phyloP scores from a whole-genome alignment of 805 yeast species.

The Komagataella populi region DNA sequence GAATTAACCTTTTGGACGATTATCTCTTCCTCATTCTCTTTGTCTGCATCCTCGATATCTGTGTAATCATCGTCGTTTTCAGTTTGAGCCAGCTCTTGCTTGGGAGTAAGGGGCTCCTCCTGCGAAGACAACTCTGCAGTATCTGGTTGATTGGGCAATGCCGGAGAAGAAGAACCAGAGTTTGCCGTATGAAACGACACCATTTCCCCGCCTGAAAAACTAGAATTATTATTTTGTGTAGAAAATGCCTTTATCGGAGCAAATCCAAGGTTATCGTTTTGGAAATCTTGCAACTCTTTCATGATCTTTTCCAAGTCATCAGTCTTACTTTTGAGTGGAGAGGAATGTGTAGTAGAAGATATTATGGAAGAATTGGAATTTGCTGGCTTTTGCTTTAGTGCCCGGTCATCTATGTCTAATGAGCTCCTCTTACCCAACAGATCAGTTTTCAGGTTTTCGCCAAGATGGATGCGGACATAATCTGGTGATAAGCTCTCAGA shows the following conservation, averaged over 20 bases:
- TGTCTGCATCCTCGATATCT: constrained; percentile 3
- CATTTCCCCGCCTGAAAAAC: not conserved
- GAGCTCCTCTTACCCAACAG: not conserved
- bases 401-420: not conserved
- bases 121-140: not conserved
- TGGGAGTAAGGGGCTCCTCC: not conserved
- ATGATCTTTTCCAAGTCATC: not conserved
- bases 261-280: not conserved
- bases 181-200: not conserved
- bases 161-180: not conserved
- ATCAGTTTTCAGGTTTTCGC: not conserved
- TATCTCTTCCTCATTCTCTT: not conserved
- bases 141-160: not conserved
- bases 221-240: not conserved
- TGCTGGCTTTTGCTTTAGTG: not conserved
- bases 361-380: not conserved
- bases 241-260: not conserved
- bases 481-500: not conserved
- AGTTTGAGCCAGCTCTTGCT: constrained; percentile 1
- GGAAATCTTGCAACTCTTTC: not conserved
- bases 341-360: not conserved
- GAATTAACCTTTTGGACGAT: not conserved
- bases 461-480: not conserved
- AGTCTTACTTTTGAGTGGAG: not conserved
- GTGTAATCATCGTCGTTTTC: constrained; percentile 6